These are phyloP conservation scores for Taphrina pruni DNA, from an alignment of 1,139 yeast genomes.

Conservation along the genomic window DNA sequence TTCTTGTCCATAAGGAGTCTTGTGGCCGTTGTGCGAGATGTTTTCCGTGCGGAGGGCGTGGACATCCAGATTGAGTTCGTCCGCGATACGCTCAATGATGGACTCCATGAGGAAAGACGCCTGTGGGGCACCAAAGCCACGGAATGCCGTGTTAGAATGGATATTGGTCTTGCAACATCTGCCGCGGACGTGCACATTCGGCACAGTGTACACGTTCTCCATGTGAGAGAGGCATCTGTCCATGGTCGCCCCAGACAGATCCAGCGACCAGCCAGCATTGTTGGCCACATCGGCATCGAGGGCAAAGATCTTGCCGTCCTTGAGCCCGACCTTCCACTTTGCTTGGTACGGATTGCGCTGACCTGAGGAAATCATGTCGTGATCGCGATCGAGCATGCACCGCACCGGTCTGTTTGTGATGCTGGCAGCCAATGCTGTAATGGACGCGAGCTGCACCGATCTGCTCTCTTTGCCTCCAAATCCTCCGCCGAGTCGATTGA, in stretches of 20 bases:
- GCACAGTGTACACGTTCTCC: conserved; percentile 56
- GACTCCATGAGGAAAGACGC: conserved; percentile 57
- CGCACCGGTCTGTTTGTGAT: conserved; percentile 56
- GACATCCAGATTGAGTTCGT: conserved; percentile 53
- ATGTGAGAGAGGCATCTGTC: conserved; percentile 57
- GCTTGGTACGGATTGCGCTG: conserved; percentile 58
- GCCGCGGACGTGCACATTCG: conserved; percentile 54
- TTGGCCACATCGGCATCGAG: conserved; percentile 54
- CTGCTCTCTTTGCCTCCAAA: conserved; percentile 66
- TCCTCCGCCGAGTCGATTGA: conserved; percentile 66
- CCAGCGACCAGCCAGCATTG: conserved; percentile 59
- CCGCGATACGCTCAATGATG: conserved; percentile 54
- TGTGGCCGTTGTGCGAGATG: conserved; percentile 51
- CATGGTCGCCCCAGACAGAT: conserved; percentile 57
- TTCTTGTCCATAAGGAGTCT: conserved; percentile 56
- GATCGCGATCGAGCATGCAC: conserved; percentile 54
- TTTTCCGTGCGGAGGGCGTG: conserved; percentile 54
- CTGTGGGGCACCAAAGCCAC: conserved; percentile 60
- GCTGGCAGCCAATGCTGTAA: conserved; percentile 64
- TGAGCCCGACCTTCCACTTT: conserved; percentile 56
- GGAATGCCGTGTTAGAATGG: conserved; percentile 58
- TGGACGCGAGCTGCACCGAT: conserved; percentile 55
- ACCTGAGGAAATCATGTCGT: conserved; percentile 57
- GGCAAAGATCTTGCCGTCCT: conserved; percentile 54
- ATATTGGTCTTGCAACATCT: conserved; percentile 56